Evolutionary conservation across 1,139 yeast species (phyloP).

Genomic region (Candida sojae): DNA sequence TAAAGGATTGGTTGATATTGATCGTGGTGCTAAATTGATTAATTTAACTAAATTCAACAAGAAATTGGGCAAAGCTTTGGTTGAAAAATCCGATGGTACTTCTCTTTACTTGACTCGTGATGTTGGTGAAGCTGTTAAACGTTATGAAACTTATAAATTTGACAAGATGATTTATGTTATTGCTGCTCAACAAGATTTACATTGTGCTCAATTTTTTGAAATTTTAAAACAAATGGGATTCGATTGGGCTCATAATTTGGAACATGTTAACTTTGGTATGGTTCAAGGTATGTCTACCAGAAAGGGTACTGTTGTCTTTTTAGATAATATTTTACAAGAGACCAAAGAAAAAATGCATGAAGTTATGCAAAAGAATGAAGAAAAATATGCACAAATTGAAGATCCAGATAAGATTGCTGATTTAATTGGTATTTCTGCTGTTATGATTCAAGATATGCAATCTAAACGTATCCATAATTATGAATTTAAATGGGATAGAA

Average conservation of each 20-base stretch:
- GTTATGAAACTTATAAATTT: constrained; percentile 80
- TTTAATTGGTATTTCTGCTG: constrained; percentile 93
- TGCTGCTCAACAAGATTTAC: constrained; percentile 96
- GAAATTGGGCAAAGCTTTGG: constrained; percentile 91
- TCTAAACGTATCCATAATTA: constrained; percentile 96
- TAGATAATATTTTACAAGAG: constrained; percentile 91
- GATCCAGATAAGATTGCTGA: constrained; percentile 97
- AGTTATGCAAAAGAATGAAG: constrained; percentile 92
- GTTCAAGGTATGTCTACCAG: constrained; percentile 99
- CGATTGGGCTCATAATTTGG: constrained; percentile 80
- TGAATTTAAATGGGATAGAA: constrained; percentile 97
- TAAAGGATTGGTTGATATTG: constrained; percentile 77
- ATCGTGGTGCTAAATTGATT: constrained; percentile 87
- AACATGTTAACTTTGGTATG: constrained; percentile 95
- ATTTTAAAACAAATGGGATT: constrained; percentile 90
- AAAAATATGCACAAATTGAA: constrained; percentile 89
- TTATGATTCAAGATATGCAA: constrained; percentile 99
- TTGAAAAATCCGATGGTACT: constrained; percentile 95
- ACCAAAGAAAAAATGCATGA: constrained; percentile 96
- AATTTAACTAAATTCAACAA: constrained; percentile 86
- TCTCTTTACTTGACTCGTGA: constrained; percentile 94
- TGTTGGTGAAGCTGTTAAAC: constrained; percentile 94
- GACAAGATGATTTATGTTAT: constrained; percentile 96
- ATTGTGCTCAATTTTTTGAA: constrained; percentile 91
- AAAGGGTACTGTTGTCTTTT: constrained; percentile 96